Evolutionary conservation across 225 moss, liverwort and hornwort genomes (phyloP), one percentile per base, ranked within the genome.

Genomic region (Physcomitrium patens): DNA sequence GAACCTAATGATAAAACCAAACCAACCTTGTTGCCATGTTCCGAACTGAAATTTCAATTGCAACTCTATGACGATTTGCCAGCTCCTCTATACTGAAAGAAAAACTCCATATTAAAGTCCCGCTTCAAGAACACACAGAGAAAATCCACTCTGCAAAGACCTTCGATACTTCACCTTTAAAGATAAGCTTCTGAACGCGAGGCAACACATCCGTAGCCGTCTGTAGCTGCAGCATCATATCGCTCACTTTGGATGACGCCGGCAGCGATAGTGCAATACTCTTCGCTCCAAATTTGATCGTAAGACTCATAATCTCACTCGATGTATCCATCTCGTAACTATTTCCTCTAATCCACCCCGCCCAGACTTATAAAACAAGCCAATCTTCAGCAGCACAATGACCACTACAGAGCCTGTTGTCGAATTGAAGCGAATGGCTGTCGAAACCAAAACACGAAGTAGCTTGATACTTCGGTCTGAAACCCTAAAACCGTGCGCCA

Each of bases 181-280:
- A 92, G 45, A 99, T 99, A 37, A 99, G 86, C 67, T 99, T 99
- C 93, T 99, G 97, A 63, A 90, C 87, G 41, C 97, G 93, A 67
- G 97, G 97, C 71, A 93, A 74, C 23, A 99, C 31, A 37, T 99
- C 89, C 28, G 95, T 99, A 43, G 77, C 80, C 68, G 67, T 53
- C 64, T 93, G 95, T 69, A 99, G 74, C 72, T 83, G 83, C 73
- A 75, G 76, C 97, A 99, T 99, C 82, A 99, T 77, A 63, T 95
- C 91, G 61, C 85, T 84, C 71, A 99, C 97, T 60, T 77, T 80
- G 1, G 85, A 62, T 10, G 91, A 80, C 69, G 83, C 83, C 69
- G 89, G 85, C 65, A 90, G 20, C 69, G 80, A 77, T 67, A 87
- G 27, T 10, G 79, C 70, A 43, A 89, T 77, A 72, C 26, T 80